phyloP scores from a whole-genome alignment of 2,329 filamentous ascomycete genomes.

The Botrytis porri region DNA sequence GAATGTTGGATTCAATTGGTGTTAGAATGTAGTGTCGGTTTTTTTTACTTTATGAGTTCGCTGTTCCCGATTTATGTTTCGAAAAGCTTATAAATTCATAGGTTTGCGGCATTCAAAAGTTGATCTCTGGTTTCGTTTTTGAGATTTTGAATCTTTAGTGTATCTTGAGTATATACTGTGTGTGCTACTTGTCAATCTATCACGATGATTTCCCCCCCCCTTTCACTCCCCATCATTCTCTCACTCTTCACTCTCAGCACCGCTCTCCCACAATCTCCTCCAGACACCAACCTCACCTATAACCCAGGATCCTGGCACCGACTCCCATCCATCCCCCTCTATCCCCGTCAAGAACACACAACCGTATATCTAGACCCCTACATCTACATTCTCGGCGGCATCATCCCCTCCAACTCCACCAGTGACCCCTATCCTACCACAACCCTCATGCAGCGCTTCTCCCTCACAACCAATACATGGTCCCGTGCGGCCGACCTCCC shows the following conservation, averaged over 20 bases:
- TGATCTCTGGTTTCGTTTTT: not conserved
- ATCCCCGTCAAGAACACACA: conserved; percentile 28
- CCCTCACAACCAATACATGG: conserved; percentile 38
- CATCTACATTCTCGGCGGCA: conserved; percentile 25
- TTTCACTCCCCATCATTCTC: not conserved
- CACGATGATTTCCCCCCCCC: not conserved
- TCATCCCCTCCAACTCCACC: conserved; percentile 4
- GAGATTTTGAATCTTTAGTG: not conserved
- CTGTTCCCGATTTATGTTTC: not conserved
- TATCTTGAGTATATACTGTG: not conserved
- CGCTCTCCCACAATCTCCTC: not conserved
- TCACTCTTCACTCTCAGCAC: not conserved
- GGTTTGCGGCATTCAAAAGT: not conserved
- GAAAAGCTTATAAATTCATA: not conserved
- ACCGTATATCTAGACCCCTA: conserved; percentile 16
- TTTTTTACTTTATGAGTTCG: not conserved
- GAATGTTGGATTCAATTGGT: not conserved
- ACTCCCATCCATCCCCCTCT: conserved; percentile 11
- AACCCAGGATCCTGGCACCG: not conserved
- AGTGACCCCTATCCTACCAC: conserved; percentile 13
- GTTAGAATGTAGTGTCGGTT: not conserved
- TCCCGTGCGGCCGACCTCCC: conserved; percentile 34
- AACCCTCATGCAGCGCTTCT: conserved; percentile 38
- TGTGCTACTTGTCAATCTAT: not conserved
- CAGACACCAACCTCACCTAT: not conserved